Evolutionary conservation across 257 asterid genomes (phyloP).

Genomic region (Scutellaria galericulata): DNA sequence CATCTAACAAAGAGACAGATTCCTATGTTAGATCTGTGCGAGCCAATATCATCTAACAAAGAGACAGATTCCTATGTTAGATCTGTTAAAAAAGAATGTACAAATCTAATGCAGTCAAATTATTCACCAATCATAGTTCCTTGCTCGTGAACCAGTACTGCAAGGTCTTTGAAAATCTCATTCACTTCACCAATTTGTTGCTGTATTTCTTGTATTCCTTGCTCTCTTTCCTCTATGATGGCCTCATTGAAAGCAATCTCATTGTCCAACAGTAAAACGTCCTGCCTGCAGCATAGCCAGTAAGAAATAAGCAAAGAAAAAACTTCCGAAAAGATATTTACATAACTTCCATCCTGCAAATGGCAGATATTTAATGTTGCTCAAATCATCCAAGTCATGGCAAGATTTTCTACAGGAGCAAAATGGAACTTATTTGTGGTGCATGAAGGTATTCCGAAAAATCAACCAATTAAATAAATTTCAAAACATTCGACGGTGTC

Average conservation of each 20-base stretch:
- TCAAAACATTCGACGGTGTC: constrained; percentile 15
- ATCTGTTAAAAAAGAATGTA: constrained; percentile 17
- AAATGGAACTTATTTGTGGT: constrained; percentile 1
- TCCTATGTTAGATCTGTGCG: constrained; percentile 37
- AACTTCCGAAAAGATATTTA: constrained; percentile 1
- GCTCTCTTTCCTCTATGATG: constrained; percentile 93
- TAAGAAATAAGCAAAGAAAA: constrained; percentile 21
- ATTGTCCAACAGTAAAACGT: constrained; percentile 78
- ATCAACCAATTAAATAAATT: constrained; percentile 4
- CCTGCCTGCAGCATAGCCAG: constrained; percentile 67
- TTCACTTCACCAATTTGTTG: constrained; percentile 96
- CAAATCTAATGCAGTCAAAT: constrained; percentile 21
- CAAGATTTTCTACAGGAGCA: neutral
- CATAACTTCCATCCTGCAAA: constrained; percentile 1
- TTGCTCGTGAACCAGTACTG: constrained; percentile 88
- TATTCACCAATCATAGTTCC: constrained; percentile 84
- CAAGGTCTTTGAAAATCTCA: constrained; percentile 94
- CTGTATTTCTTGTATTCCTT: constrained; percentile 89
- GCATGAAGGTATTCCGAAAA: neutral
- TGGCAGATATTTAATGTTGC: neutral
- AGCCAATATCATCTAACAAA: constrained; percentile 76
- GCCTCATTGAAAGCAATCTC: constrained; percentile 93
- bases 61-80: constrained; percentile 9
- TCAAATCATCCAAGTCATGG: neutral
- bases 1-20: constrained; percentile 51